Conservation (phyloP, 257 asterid genomes). For the Nicotiana obtusifolia region DNA sequence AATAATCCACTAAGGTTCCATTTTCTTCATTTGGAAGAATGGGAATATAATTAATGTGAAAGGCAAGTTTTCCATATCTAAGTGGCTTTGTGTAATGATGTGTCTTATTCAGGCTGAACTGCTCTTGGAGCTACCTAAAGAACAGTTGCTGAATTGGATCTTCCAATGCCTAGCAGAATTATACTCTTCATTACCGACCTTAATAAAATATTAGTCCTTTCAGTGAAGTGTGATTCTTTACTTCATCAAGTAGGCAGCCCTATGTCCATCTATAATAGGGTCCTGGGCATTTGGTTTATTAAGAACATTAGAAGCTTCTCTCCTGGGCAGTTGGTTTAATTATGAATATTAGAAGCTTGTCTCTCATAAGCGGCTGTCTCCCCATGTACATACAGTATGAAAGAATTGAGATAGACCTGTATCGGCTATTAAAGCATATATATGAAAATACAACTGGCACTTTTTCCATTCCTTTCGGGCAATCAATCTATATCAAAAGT, state of each 20-base stretch:
- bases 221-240: neutral
- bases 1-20: neutral
- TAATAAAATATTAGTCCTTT: constrained; percentile 61
- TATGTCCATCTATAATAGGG: neutral
- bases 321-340: neutral
- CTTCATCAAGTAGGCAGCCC: neutral
- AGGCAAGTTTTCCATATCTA: neutral
- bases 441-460: neutral
- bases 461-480: constrained; percentile 1
- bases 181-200: constrained; percentile 73
- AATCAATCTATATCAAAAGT: neutral
- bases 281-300: neutral
- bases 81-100: neutral
- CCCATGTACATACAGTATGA: neutral
- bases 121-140: constrained; percentile 88
- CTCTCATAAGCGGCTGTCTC: neutral
- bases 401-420: constrained; percentile 1
- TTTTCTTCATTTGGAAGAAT: neutral
- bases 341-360: neutral
- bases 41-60: neutral
- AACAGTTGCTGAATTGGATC: constrained; percentile 93
- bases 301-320: neutral
- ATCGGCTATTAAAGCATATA: neutral
- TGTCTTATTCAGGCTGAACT: constrained; percentile 63
- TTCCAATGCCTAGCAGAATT: constrained; percentile 89